A percentile compares a stretch with the other conserved stretches of the same genome.
Evolutionary conservation across 2,329 filamentous ascomycete genomes (phyloP).

Genomic region (Fusarium sp.): DNA sequence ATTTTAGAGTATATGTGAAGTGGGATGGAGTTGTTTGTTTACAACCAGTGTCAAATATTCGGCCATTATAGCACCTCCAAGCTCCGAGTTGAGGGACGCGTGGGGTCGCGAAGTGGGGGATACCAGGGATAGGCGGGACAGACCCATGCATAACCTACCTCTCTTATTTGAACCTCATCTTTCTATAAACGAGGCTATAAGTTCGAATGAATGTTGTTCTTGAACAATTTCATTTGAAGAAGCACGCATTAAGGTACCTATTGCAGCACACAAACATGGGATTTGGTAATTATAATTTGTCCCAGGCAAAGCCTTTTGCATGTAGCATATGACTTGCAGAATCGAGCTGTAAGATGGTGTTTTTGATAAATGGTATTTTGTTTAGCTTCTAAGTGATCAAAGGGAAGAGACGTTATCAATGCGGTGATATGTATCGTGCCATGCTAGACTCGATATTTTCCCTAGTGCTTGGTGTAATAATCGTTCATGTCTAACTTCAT

Average conservation of each 20-base stretch:
- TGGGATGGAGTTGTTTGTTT: slow-evolving; percentile 26
- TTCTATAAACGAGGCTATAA: neutral
- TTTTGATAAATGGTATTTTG: neutral
- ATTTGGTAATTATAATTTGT: neutral
- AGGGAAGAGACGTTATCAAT: neutral
- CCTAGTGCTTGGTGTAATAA: slow-evolving; percentile 66
- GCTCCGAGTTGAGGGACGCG: slow-evolving; percentile 24
- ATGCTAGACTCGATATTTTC: neutral
- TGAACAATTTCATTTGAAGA: neutral
- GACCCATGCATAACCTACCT: neutral
- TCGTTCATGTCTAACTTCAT: slow-evolving; percentile 78
- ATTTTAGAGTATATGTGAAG: slow-evolving; percentile 51
- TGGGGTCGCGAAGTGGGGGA: slow-evolving; percentile 10
- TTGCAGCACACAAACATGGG: neutral
- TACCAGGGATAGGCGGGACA: too few relatives aligned
- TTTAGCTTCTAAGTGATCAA: neutral
- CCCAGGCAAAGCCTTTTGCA: neutral
- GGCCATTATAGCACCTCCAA: slow-evolving; percentile 4
- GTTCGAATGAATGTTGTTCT: neutral
- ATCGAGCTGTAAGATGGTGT: neutral
- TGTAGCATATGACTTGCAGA: neutral
- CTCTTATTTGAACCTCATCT: neutral
- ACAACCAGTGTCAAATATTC: neutral
- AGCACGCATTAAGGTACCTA: neutral
- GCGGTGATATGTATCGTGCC: neutral